phyloP scores from a whole-genome alignment of 345 rosid species.

The Pistacia atlantica region DNA sequence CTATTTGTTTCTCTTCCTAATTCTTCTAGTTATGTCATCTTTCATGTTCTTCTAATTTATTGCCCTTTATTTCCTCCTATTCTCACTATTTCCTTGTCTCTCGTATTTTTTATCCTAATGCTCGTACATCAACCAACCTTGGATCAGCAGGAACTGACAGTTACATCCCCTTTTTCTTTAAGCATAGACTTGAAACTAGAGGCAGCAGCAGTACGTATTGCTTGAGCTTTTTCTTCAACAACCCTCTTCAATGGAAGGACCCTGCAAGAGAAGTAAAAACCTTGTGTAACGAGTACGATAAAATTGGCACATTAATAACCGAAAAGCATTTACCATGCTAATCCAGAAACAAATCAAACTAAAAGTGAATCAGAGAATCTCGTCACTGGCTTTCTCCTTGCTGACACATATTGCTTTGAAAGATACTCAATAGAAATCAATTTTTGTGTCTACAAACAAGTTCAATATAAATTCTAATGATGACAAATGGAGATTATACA shows the following conservation, averaged over 20 bases:
- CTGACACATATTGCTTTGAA: slow-evolving; percentile 38
- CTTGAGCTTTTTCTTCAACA: slow-evolving; percentile 78
- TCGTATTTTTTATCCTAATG: no score
- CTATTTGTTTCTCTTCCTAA: no score
- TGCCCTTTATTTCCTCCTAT: no score
- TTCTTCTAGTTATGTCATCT: no score
- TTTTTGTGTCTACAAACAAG: no score
- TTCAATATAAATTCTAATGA: slow-evolving; percentile 16
- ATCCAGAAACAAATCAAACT: slow-evolving; percentile 7
- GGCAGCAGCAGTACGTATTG: slow-evolving; percentile 63
- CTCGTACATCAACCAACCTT: no score
- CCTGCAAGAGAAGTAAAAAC: slow-evolving; percentile 46
- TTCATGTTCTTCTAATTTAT: no score
- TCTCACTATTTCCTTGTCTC: no score
- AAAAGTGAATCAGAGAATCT: slow-evolving; percentile 27
- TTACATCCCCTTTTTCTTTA: slow-evolving; percentile 44
- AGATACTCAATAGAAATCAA: slow-evolving; percentile 23
- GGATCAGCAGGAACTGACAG: no score
- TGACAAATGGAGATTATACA: not conserved
- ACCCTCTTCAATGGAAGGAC: slow-evolving; percentile 72
- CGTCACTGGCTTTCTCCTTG: slow-evolving; percentile 31
- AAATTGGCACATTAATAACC: not conserved
- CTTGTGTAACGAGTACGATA: not conserved
- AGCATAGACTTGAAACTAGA: slow-evolving; percentile 85
- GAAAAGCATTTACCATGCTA: slow-evolving; percentile 20